Conservation (phyloP, 306 rosid genomes). For the Rosa rugosa region DNA sequence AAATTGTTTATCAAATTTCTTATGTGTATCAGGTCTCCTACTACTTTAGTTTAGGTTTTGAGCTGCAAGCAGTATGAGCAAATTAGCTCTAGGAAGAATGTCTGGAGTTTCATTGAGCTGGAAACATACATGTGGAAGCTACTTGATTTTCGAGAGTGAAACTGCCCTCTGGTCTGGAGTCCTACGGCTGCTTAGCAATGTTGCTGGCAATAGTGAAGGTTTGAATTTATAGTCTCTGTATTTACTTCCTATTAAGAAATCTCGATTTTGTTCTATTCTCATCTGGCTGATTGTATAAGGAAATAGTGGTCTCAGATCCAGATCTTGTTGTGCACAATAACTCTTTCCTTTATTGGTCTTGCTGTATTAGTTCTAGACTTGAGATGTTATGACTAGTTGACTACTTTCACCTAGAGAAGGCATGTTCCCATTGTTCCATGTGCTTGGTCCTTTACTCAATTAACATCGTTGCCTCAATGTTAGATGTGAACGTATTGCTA, state of each 20-base stretch:
- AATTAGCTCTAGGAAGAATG: no score
- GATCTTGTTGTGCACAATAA: background rate
- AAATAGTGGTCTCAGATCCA: background rate
- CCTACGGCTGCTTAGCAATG: conserved; percentile 97
- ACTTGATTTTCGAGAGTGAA: no score
- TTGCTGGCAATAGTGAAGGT: conserved; percentile 93
- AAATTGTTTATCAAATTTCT: no score
- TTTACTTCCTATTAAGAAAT: background rate
- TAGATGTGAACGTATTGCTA: background rate
- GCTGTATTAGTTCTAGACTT: background rate
- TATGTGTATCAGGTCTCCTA: no score
- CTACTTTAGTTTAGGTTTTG: no score
- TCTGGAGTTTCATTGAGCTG: no score
- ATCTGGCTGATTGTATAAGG: background rate
- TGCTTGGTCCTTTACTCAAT: conserved; percentile 1
- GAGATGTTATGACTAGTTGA: background rate
- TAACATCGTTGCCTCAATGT: background rate
- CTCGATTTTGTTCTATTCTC: background rate
- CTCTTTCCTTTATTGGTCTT: background rate
- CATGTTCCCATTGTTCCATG: background rate
- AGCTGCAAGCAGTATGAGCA: no score
- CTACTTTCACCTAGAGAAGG: background rate
- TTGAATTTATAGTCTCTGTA: background rate
- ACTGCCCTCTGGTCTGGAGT: background rate
- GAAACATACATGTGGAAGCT: no score